phyloP scores from a whole-genome alignment of 1,284 basidiomycete species.

The Pascua guehoae region DNA sequence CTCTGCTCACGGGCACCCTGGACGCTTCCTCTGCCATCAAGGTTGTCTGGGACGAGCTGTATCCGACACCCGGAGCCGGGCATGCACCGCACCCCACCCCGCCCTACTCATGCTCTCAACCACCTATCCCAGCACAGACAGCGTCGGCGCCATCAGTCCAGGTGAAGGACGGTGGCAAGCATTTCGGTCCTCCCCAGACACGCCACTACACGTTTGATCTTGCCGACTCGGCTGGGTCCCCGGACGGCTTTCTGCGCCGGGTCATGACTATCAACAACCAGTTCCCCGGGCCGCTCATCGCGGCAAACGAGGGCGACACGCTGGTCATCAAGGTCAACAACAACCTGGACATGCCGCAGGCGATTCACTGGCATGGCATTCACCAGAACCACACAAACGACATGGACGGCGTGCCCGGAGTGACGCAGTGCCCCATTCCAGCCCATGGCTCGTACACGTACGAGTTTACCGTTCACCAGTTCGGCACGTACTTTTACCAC shows the following conservation, averaged over 20 bases:
- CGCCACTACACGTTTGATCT: constrained; percentile 1
- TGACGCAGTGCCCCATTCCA: constrained; percentile 55
- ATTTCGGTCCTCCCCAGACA: neutral
- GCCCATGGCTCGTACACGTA: constrained; percentile 54
- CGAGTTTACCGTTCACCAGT: constrained; percentile 29
- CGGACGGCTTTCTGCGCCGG: constrained; percentile 9
- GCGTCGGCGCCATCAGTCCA: constrained; percentile 4
- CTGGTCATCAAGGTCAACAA: constrained; percentile 31
- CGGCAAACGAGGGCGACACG: constrained; percentile 32
- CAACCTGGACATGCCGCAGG: constrained; percentile 20
- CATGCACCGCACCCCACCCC: neutral
- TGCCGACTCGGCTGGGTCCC: neutral
- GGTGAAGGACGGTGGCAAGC: neutral
- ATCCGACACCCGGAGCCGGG: too few species aligned
- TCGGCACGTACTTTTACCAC: constrained; percentile 38
- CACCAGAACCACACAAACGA: constrained; percentile 26
- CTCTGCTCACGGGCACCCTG: too few species aligned
- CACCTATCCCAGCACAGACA: constrained; percentile 5
- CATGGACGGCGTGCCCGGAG: constrained; percentile 36
- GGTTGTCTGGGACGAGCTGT: too few species aligned
- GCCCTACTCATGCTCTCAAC: constrained; percentile 11
- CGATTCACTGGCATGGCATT: constrained; percentile 40
- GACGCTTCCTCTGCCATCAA: too few species aligned
- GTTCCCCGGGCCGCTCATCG: constrained; percentile 30
- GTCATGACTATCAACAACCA: constrained; percentile 10